Conservation (phyloP, 2,329 filamentous ascomycete genomes). For the Phyllosticta citriasiana region DNA sequence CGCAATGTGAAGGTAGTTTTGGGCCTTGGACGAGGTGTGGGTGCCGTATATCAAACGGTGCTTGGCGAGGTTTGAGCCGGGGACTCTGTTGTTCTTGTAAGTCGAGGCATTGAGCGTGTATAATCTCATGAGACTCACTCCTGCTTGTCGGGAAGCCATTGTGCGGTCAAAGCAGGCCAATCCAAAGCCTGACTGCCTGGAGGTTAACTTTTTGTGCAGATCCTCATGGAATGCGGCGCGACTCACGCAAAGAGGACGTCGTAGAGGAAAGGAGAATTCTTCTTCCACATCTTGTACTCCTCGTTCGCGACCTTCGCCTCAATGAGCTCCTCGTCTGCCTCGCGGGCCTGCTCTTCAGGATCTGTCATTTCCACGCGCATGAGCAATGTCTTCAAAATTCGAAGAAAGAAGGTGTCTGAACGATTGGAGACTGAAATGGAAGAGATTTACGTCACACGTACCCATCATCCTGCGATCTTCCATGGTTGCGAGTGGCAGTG, state of each 20-base stretch:
- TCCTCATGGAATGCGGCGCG: not conserved
- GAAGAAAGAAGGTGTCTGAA: not conserved
- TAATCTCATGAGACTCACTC: slow-evolving; percentile 39
- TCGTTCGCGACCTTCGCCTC: slow-evolving; percentile 92
- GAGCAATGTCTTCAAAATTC: not conserved
- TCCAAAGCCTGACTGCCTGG: slow-evolving; percentile 68
- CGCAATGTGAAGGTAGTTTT: slow-evolving; percentile 91
- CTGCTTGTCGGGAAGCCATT: slow-evolving; percentile 96
- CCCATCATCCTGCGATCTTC: slow-evolving; percentile 28
- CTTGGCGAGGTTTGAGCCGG: slow-evolving; percentile 75
- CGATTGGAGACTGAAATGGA: not conserved
- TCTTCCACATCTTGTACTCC: slow-evolving; percentile 99
- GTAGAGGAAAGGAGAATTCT: slow-evolving; percentile 96
- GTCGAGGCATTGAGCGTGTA: not conserved
- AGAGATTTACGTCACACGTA: slow-evolving; percentile 9
- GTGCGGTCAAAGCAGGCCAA: slow-evolving; percentile 93
- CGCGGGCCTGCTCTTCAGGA: slow-evolving; percentile 31
- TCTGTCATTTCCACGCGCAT: slow-evolving; percentile 22
- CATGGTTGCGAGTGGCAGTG: slow-evolving; percentile 16
- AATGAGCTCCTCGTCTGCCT: slow-evolving; percentile 61
- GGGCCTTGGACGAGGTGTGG: slow-evolving; percentile 75
- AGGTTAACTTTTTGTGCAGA: not conserved
- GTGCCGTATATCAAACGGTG: slow-evolving; percentile 91
- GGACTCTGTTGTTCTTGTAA: slow-evolving; percentile 24
- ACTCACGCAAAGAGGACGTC: slow-evolving; percentile 80